Evolutionary conservation across 1,284 basidiomycete species (phyloP).

Genomic region (Kalmanozyma brasiliensis): DNA sequence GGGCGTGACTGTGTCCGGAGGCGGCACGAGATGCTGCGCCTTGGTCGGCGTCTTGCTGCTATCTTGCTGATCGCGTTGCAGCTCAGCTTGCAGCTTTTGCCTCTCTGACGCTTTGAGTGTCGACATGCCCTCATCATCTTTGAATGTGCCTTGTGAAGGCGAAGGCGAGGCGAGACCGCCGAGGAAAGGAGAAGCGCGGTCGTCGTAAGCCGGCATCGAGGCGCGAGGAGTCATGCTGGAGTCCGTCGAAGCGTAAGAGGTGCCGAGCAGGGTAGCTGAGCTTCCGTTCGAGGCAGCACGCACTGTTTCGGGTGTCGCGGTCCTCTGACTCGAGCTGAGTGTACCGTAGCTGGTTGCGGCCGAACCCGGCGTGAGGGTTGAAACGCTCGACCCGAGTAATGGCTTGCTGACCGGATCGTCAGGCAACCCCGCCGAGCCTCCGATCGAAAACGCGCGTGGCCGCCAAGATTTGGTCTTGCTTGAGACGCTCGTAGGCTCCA

Average conservation of each 20-base stretch:
- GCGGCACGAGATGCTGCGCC: background rate
- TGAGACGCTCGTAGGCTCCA: constrained; percentile 20
- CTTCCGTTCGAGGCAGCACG: constrained; percentile 25
- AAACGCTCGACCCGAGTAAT: constrained; percentile 22
- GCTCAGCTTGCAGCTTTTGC: constrained; percentile 35
- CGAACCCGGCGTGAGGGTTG: constrained; percentile 5
- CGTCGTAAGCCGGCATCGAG: constrained; percentile 17
- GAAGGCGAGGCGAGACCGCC: constrained; percentile 6
- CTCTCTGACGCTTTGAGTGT: constrained; percentile 54
- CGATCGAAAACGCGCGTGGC: constrained; percentile 38
- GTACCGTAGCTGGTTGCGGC: constrained; percentile 48
- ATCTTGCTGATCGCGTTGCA: constrained; percentile 13
- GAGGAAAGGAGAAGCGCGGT: constrained; percentile 3
- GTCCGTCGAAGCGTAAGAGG: constrained; percentile 45
- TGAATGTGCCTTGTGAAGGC: background rate
- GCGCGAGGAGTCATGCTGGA: constrained; percentile 47
- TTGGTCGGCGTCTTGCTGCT: constrained; percentile 22
- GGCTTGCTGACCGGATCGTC: constrained; percentile 45
- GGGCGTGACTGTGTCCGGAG: constrained; percentile 16
- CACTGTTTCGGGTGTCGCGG: constrained; percentile 52
- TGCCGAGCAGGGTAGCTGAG: constrained; percentile 15
- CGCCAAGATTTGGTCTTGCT: constrained; percentile 16
- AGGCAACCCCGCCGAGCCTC: constrained; percentile 43
- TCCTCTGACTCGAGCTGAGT: constrained; percentile 56
- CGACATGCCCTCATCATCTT: constrained; percentile 22